These are phyloP conservation scores for Leonotis leonurus DNA, from an alignment of 257 asterid species.

Conservation along the genomic window DNA sequence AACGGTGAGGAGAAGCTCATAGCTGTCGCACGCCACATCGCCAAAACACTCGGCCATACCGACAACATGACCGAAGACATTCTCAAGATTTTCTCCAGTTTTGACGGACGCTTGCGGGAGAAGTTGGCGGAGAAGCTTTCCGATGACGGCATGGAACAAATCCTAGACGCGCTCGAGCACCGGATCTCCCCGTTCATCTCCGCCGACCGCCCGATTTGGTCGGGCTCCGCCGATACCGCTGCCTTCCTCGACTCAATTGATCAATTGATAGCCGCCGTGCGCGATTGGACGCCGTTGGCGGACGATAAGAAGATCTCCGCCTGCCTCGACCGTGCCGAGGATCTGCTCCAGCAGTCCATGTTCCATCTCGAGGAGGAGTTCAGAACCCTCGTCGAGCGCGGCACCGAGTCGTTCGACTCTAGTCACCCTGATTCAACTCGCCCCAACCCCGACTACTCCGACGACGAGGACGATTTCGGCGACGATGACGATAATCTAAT, in stretches of 20 bases:
- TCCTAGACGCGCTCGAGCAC: conserved; percentile 59
- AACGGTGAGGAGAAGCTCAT: conserved; percentile 94
- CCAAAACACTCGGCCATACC: conserved; percentile 82
- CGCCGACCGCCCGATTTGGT: conserved; percentile 59
- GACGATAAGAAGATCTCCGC: conserved; percentile 60
- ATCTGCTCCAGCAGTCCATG: conserved; percentile 84
- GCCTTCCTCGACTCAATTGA: conserved; percentile 60
- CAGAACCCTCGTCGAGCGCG: conserved; percentile 54
- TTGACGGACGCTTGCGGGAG: conserved; percentile 78
- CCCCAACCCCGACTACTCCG: conserved; percentile 31
- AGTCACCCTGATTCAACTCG: conserved; percentile 35
- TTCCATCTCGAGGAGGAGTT: conserved; percentile 86
- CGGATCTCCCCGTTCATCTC: conserved; percentile 64
- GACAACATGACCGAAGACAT: conserved; percentile 92
- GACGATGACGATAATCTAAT: conserved; percentile 56
- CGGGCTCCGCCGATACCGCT: conserved; percentile 48
- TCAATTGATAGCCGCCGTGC: conserved; percentile 42
- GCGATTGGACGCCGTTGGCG: conserved; percentile 67
- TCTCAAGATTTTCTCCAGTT: conserved; percentile 80
- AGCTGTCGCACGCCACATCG: conserved; percentile 95
- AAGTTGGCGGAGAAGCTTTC: conserved; percentile 59
- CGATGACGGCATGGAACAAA: conserved; percentile 61
- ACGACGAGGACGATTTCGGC: conserved; percentile 44
- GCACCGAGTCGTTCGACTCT: conserved; percentile 59
- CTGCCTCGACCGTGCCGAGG: conserved; percentile 84